These are phyloP conservation scores for Calcarisporium arbuscula DNA, from an alignment of 2,329 filamentous ascomycete genomes.

Conservation along the genomic window DNA sequence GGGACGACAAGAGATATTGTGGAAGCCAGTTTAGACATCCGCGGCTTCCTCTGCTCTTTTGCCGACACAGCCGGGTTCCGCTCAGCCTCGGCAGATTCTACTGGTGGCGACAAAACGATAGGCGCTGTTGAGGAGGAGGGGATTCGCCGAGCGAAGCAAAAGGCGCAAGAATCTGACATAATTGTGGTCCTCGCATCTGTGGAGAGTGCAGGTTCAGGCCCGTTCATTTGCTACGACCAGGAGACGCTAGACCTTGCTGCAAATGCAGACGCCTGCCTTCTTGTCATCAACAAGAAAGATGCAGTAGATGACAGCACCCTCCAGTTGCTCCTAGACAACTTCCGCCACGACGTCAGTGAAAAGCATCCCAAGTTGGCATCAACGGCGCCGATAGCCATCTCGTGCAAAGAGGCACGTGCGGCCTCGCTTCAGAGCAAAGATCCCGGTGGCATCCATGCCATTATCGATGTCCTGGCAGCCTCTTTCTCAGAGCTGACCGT, in stretches of 20 bases:
- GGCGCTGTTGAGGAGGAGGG: conserved; percentile 82
- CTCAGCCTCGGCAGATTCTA: conserved; percentile 23
- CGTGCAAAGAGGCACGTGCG: conserved; percentile 58
- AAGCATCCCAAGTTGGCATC: conserved; percentile 18
- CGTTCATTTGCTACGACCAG: conserved; percentile 43
- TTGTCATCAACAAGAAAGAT: conserved; percentile 61
- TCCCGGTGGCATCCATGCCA: conserved; percentile 59
- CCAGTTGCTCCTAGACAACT: conserved; percentile 30
- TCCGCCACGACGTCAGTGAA: conserved; percentile 21
- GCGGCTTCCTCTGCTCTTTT: conserved; percentile 86
- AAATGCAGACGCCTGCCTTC: conserved; percentile 39
- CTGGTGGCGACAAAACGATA: conserved; percentile 31
- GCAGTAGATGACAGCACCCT: conserved; percentile 30
- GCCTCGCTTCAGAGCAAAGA: conserved; percentile 27
- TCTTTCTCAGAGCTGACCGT: conserved; percentile 67
- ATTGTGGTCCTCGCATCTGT: conserved; percentile 76
- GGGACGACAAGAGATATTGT: conserved; percentile 93
- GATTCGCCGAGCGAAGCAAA: conserved; percentile 76
- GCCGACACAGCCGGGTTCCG: conserved; percentile 91
- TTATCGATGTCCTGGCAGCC: conserved; percentile 61
- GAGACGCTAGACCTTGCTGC: conserved; percentile 51
- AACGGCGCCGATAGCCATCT: conserved; percentile 49
- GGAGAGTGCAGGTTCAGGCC: conserved; percentile 39
- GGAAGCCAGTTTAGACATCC: conserved; percentile 82
- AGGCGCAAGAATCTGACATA: conserved; percentile 77